Evolutionary conservation across 495 filamentous ascomycete genomes (phyloP).

Genomic region (Copromyces sp.): DNA sequence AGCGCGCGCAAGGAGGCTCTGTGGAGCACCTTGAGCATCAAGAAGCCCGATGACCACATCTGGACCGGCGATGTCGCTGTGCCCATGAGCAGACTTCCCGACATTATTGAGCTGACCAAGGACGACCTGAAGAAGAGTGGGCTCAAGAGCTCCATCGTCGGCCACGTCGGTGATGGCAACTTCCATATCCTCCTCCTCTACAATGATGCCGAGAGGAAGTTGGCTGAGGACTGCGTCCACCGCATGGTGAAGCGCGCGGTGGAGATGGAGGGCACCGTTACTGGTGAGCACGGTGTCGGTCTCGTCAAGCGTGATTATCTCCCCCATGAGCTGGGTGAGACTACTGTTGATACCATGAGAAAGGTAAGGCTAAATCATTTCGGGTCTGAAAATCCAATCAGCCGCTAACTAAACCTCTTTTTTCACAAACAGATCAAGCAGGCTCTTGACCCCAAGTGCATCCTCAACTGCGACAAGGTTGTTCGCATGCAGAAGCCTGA

Average conservation of each 20-base stretch:
- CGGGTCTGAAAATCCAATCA: no score
- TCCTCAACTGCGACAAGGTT: conserved; percentile 77
- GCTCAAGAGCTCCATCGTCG: conserved; percentile 62
- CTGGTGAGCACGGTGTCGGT: conserved; percentile 75
- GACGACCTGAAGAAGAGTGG: conserved; percentile 56
- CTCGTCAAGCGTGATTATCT: conserved; percentile 76
- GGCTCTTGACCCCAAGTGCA: conserved; percentile 65
- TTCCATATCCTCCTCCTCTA: conserved; percentile 74
- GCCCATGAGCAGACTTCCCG: conserved; percentile 58
- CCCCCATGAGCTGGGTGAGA: conserved; percentile 58
- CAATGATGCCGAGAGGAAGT: conserved; percentile 51
- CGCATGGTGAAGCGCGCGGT: conserved; percentile 77
- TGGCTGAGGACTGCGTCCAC: conserved; percentile 62
- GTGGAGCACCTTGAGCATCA: conserved; percentile 58
- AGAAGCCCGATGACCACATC: conserved; percentile 51
- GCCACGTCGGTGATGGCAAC: conserved; percentile 77
- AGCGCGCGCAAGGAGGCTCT: conserved; percentile 78
- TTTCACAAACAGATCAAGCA: conserved; percentile 42
- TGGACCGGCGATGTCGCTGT: conserved; percentile 85
- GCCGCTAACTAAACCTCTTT: background rate
- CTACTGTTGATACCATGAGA: conserved; percentile 70
- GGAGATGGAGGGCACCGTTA: conserved; percentile 75
- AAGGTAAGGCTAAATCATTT: conserved; percentile 37
- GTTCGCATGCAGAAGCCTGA: conserved; percentile 50
- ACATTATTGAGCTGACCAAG: conserved; percentile 74